phyloP scores from a whole-genome alignment of 2,329 filamentous ascomycete species.

The Stemphylium vesicarium region DNA sequence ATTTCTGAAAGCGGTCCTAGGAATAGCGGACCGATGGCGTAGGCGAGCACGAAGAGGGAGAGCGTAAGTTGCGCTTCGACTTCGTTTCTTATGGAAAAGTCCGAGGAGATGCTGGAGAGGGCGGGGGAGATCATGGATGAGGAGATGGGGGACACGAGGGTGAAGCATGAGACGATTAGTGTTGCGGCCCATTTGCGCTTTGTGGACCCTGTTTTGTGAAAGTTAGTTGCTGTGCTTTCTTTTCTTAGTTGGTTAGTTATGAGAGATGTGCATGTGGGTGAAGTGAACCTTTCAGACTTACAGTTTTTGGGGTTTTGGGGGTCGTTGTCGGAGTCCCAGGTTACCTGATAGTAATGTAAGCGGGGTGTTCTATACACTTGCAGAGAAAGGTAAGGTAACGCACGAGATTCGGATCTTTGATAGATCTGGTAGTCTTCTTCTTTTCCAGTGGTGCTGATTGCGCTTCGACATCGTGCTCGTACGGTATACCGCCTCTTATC shows the following conservation, averaged over 20 bases:
- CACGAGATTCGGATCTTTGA: slow-evolving; percentile 45
- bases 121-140: slow-evolving; percentile 51
- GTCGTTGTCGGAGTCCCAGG: slow-evolving; percentile 56
- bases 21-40: slow-evolving; percentile 49
- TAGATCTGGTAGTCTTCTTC: slow-evolving; percentile 30
- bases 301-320: slow-evolving; percentile 50
- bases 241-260: too few species aligned
- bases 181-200: slow-evolving; percentile 54
- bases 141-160: slow-evolving; percentile 49
- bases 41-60: slow-evolving; percentile 50
- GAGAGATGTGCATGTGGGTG: background rate
- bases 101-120: slow-evolving; percentile 36
- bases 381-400: background rate
- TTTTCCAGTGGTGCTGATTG: slow-evolving; percentile 27
- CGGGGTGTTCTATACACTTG: background rate
- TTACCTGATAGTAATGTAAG: slow-evolving; percentile 40
- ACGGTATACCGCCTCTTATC: slow-evolving; percentile 35
- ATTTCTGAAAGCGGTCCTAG: slow-evolving; percentile 48
- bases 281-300: background rate
- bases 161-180: slow-evolving; percentile 53
- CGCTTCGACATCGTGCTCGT: slow-evolving; percentile 42
- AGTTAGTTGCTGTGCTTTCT: background rate
- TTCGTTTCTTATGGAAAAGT: slow-evolving; percentile 43
- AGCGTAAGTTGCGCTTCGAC: slow-evolving; percentile 44
- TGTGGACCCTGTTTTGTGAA: slow-evolving; percentile 21